Percentiles rank a stretch among this genome's conserved stretches.
Evolutionary conservation across 371 early-diverging fungal genomes (phyloP).

Genomic region (Amoeboaphelidium occidentale): DNA sequence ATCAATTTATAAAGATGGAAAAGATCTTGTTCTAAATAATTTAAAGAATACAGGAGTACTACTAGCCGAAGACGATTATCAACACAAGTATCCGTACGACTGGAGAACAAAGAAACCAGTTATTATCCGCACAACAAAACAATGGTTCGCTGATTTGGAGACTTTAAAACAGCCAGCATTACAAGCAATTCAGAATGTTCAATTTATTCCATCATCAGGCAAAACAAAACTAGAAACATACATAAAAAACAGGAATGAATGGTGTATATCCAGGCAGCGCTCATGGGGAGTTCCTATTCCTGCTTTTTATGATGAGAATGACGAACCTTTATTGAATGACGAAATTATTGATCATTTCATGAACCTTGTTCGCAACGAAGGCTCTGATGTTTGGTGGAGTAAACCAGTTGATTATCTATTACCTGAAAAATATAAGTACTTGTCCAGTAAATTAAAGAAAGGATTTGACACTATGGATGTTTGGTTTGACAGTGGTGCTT

Average conservation of each 20-base stretch:
- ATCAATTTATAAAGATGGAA: constrained; percentile 33
- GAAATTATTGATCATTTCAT: constrained; percentile 38
- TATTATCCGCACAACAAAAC: constrained; percentile 50
- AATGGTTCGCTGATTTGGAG: constrained; percentile 64
- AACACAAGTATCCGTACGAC: constrained; percentile 69
- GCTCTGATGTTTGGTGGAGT: constrained; percentile 56
- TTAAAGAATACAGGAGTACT: constrained; percentile 17
- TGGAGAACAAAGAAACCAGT: constrained; percentile 77
- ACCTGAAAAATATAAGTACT: constrained; percentile 30
- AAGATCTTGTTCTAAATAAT: constrained; percentile 24
- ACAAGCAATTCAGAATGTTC: constrained; percentile 23
- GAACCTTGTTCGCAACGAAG: constrained; percentile 25
- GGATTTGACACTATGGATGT: constrained; percentile 80
- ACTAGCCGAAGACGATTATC: constrained; percentile 10
- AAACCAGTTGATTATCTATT: constrained; percentile 37
- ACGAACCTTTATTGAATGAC: constrained; percentile 31
- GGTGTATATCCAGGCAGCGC: constrained; percentile 77
- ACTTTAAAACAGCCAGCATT: constrained; percentile 30
- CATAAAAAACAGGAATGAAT: constrained; percentile 41
- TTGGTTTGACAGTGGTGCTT: constrained; percentile 81
- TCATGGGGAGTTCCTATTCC: constrained; percentile 35
- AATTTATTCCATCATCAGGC: constrained; percentile 27
- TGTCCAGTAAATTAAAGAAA: constrained; percentile 22
- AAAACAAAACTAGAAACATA: constrained; percentile 28
- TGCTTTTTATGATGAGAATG: constrained; percentile 38